A percentile compares a stretch with the other conserved stretches of the same genome.
Conservation (phyloP, 257 asterid genomes). For the Gentiana dahurica region DNA sequence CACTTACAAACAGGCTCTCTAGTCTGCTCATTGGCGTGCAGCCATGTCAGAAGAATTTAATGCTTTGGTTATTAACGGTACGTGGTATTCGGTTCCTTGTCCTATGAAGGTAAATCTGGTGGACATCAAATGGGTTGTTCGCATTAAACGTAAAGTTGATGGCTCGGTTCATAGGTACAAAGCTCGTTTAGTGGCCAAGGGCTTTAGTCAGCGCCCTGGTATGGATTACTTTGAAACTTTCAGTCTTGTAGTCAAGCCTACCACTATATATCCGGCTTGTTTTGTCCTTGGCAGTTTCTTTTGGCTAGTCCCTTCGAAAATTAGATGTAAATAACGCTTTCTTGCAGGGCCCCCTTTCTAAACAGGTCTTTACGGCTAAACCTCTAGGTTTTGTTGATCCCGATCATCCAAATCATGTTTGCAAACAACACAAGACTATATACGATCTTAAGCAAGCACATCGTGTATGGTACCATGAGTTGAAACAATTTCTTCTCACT, state of each 20-base stretch:
- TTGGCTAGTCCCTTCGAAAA: neutral
- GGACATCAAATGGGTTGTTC: conserved; percentile 1
- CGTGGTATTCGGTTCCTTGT: neutral
- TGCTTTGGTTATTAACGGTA: neutral
- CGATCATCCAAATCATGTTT: no score
- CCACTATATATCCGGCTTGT: neutral
- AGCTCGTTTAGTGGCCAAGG: conserved; percentile 7
- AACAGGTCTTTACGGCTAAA: no score
- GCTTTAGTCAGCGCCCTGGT: neutral
- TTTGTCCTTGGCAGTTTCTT: neutral
- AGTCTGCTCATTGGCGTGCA: neutral
- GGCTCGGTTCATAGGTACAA: conserved; percentile 4
- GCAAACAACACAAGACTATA: neutral
- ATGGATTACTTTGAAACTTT: conserved; percentile 2
- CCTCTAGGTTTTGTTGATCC: no score
- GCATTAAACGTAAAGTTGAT: neutral
- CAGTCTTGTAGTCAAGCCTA: neutral
- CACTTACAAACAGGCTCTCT: neutral
- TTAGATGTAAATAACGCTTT: neutral
- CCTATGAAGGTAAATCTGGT: neutral
- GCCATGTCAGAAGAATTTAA: conserved; percentile 2
- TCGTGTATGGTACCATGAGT: no score
- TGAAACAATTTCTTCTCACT: no score
- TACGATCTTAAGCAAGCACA: neutral
- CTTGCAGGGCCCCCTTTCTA: neutral